Conservation (phyloP, 208 protist genomes). For the Porcisia hertigi region DNA sequence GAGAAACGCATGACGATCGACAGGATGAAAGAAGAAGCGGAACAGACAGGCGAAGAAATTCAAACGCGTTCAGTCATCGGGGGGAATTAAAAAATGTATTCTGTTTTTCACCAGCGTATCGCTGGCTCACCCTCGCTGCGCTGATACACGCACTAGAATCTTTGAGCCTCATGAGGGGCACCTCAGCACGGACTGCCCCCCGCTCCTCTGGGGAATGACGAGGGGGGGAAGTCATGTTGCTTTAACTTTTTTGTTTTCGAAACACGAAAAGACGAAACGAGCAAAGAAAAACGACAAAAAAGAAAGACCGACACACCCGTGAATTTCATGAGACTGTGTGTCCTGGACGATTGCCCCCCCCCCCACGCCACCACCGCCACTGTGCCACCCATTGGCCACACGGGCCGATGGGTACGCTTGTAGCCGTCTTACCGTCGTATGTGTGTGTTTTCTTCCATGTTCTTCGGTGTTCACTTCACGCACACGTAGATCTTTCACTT, state of each 20-base stretch:
- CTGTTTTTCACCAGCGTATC: too few species aligned
- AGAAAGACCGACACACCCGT: neutral
- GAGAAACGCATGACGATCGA: too few species aligned
- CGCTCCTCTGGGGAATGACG: too few species aligned
- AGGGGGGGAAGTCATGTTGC: neutral
- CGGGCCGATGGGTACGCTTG: neutral
- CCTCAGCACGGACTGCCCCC: too few species aligned
- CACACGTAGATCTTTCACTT: neutral
- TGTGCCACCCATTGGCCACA: neutral
- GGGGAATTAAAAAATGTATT: too few species aligned
- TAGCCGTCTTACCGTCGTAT: neutral
- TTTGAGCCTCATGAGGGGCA: too few species aligned
- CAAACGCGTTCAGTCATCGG: too few species aligned
- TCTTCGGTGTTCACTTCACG: neutral
- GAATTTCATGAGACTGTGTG: neutral
- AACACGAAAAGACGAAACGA: neutral
- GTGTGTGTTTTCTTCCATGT: neutral
- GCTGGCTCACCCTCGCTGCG: too few species aligned
- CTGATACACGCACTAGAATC: too few species aligned
- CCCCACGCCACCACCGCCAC: neutral
- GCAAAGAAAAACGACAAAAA: slow-evolving; percentile 1
- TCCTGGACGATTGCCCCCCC: neutral
- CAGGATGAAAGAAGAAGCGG: too few species aligned
- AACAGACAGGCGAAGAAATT: too few species aligned
- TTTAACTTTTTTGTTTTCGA: neutral